Base-by-base conservation (phyloP, 768 basidiomycete species). In the Auriculariales sp. region DNA sequence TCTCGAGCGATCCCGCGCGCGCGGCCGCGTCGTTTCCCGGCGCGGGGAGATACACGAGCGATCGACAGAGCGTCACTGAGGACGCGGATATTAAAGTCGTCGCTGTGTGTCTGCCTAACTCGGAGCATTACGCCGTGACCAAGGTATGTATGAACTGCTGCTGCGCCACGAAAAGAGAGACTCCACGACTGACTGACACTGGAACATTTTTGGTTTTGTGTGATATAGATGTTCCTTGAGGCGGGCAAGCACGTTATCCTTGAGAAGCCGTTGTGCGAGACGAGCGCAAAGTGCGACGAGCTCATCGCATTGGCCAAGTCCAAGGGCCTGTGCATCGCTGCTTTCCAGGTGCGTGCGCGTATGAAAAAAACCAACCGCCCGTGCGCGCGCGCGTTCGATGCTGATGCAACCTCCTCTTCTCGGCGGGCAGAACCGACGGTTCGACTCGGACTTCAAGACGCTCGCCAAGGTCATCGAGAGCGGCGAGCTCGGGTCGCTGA, bases 361-460 rank as follows among this genome's bases (percentile, higher is more conserved):
- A 44, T 28, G 17, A 15, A 24, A 6, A 15, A 28, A 9, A 14
- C 5, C 28, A 30, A n/a, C 6, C 29, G 9, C 19, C 27, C 11
- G 25, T n/a, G 1, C n/a, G n/a, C n/a, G n/a, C n/a, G n/a, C n/a
- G n/a, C n/a, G n/a, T 19, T 25, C 4, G 45, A 36, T 12, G 30
- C 36, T 42, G 25, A 52, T 35, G 22, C 27, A 4, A 25, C 15
- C 17, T 46, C 28, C 25, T 50, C 32, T 17, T 22, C 15, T 34
- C 47, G 51, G 82, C 58, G 75, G 76, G 63, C 83, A 84, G 58
- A 84, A 83, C 59, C 71, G 85, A 46, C 72, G 84, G 50, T 87
- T 79, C 77, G 84, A 87, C 63, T 78, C 80, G 2, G 85, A 89
- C 59, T 86, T 79, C 64, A 67, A 85, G 32, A 73, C 83, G 5